Percentiles rank a stretch among this genome's conserved stretches.
These are phyloP conservation scores for Trametes cingulata DNA, from an alignment of 768 basidiomycete species.

Conservation along the genomic window DNA sequence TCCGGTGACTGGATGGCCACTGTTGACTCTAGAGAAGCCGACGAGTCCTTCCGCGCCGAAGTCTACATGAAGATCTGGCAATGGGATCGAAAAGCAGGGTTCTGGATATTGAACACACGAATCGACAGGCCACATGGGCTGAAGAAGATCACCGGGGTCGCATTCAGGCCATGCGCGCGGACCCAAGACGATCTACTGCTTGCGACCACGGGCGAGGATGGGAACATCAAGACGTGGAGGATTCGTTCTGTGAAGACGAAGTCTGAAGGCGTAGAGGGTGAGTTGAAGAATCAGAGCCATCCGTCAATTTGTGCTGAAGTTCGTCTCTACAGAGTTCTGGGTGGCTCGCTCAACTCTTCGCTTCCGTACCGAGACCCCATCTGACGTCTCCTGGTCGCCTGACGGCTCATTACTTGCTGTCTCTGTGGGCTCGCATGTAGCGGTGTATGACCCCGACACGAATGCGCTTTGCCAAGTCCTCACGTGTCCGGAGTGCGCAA, in stretches of 20 bases:
- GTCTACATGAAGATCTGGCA: slow-evolving; percentile 89
- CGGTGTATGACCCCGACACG: slow-evolving; percentile 71
- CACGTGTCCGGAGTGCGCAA: slow-evolving; percentile 53
- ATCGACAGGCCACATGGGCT: slow-evolving; percentile 85
- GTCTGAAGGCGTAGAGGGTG: slow-evolving; percentile 54
- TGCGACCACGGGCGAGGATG: slow-evolving; percentile 76
- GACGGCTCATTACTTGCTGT: slow-evolving; percentile 87
- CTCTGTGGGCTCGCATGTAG: slow-evolving; percentile 62
- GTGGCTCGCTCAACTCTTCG: slow-evolving; percentile 69
- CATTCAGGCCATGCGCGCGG: slow-evolving; percentile 60
- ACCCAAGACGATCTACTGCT: slow-evolving; percentile 43
- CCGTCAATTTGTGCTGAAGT: background rate
- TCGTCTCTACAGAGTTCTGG: slow-evolving; percentile 63
- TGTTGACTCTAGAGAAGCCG: slow-evolving; percentile 71
- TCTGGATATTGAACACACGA: slow-evolving; percentile 82
- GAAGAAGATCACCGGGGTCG: slow-evolving; percentile 57
- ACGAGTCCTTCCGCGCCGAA: slow-evolving; percentile 64
- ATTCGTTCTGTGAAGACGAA: slow-evolving; percentile 49
- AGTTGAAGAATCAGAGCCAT: slow-evolving; percentile 21
- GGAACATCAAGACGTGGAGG: slow-evolving; percentile 80
- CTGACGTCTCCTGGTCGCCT: slow-evolving; percentile 71
- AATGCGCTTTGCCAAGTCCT: slow-evolving; percentile 62
- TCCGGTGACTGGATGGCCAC: slow-evolving; percentile 93
- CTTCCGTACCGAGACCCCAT: slow-evolving; percentile 69
- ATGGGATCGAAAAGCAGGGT: slow-evolving; percentile 66